These are phyloP conservation scores for Trapa bicornis DNA, from an alignment of 345 rosid species.

Conservation along the genomic window DNA sequence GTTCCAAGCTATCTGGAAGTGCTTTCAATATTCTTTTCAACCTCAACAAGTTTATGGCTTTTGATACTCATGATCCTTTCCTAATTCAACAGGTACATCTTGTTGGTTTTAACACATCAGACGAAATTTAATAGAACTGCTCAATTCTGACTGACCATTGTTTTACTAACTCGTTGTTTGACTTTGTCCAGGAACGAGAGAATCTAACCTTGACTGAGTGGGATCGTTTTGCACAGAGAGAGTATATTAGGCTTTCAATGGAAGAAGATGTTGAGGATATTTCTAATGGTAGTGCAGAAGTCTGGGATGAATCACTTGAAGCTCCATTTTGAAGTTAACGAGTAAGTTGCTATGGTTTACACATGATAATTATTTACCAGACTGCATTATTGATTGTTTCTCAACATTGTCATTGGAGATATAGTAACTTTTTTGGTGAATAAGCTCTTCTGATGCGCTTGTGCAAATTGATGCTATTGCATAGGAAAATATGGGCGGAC, in stretches of 20 bases:
- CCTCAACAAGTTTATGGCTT: constrained; percentile 92
- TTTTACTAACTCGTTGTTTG: background rate
- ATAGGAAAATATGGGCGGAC: background rate
- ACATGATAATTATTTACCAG: background rate
- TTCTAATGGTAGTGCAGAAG: constrained; percentile 95
- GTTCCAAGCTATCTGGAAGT: constrained; percentile 82
- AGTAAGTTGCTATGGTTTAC: background rate
- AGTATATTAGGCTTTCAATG: constrained; percentile 94
- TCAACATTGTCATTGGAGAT: background rate
- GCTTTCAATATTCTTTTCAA: constrained; percentile 90
- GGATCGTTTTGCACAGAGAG: constrained; percentile 98
- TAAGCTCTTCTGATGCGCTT: background rate
- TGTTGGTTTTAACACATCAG: background rate
- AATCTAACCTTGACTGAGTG: constrained; percentile 94
- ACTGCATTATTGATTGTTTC: background rate
- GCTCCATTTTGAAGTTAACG: constrained; percentile 61
- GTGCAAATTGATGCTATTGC: background rate
- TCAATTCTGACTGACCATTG: background rate
- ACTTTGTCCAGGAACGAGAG: constrained; percentile 64
- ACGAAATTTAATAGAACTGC: background rate
- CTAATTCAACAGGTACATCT: constrained; percentile 80
- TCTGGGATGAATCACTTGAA: constrained; percentile 96
- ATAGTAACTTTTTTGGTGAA: background rate
- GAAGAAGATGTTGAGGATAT: constrained; percentile 98
- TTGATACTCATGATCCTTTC: constrained; percentile 94